A percentile compares a stretch with the other conserved stretches of the same genome.
phyloP scores from a whole-genome alignment of 192 early-diverging fungal genomes.

The Rhizoclosmatium globosum region DNA sequence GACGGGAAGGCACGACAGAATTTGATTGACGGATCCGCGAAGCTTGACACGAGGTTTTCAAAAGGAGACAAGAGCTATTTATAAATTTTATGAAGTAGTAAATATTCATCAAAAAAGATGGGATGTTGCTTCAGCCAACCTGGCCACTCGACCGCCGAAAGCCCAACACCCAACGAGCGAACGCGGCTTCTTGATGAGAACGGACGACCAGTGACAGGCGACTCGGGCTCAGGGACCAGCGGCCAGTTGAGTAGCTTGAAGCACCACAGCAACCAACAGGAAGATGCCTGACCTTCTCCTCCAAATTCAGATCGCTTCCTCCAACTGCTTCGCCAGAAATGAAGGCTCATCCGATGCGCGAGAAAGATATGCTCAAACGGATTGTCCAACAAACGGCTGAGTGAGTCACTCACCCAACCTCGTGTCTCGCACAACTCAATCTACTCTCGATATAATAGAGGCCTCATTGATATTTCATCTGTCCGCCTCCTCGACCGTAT shows the following conservation, averaged over 20 bases:
- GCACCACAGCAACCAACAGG: too few relatives aligned
- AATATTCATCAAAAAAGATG: neutral
- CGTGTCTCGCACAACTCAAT: neutral
- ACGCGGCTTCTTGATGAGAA: neutral
- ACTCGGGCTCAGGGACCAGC: too few relatives aligned
- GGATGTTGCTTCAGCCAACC: constrained; percentile 16
- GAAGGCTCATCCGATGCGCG: constrained; percentile 17
- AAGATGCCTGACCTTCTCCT: too few relatives aligned
- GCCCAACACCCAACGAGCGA: neutral
- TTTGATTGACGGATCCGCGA: constrained; percentile 25
- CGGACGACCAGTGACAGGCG: too few relatives aligned
- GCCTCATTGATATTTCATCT: constrained; percentile 53
- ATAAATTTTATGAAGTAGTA: neutral
- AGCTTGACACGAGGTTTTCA: constrained; percentile 30
- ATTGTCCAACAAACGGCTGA: constrained; percentile 54
- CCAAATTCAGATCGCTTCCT: too few relatives aligned
- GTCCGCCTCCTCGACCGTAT: constrained; percentile 51
- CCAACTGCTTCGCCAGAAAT: neutral
- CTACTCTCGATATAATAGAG: constrained; percentile 17
- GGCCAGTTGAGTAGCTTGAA: too few relatives aligned
- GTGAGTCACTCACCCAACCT: constrained; percentile 21
- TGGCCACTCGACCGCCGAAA: too few relatives aligned
- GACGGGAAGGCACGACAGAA: constrained; percentile 26
- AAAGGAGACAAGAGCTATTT: neutral
- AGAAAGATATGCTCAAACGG: constrained; percentile 47